Percentiles rank a stretch among this genome's conserved stretches.
Evolutionary conservation across 352 stramenopile species (phyloP).

Genomic region (Globisporangium ultimum): DNA sequence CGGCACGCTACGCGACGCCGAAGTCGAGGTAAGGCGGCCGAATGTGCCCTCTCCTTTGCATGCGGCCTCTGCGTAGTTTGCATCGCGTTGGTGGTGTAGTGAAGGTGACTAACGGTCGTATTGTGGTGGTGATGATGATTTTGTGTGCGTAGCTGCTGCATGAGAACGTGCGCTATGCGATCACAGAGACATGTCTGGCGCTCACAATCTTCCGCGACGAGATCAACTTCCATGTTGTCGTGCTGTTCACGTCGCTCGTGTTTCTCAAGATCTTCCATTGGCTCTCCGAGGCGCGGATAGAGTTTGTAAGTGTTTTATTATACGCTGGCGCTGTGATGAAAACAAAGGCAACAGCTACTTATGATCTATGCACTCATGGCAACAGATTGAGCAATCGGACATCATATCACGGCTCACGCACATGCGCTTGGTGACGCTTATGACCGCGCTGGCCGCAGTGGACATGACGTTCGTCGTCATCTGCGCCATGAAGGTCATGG

Average conservation of each 20-base stretch:
- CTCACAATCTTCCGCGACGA: constrained; percentile 98
- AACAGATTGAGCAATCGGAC: constrained; percentile 88
- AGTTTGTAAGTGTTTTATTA: constrained; percentile 51
- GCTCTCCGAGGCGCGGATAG: constrained; percentile 87
- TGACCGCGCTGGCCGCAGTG: constrained; percentile 80
- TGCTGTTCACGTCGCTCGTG: constrained; percentile 94
- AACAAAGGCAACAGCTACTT: too few relatives aligned
- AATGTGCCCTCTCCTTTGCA: neutral
- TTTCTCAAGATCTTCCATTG: constrained; percentile 95
- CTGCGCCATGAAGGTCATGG: constrained; percentile 75
- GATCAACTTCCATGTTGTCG: constrained; percentile 93
- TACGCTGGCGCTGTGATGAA: too few relatives aligned
- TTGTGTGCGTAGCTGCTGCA: constrained; percentile 78
- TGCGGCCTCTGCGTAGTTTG: too few relatives aligned
- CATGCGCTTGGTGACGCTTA: constrained; percentile 84
- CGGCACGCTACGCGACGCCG: constrained; percentile 68
- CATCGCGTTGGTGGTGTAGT: too few relatives aligned
- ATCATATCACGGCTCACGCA: constrained; percentile 75
- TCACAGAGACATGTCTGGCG: constrained; percentile 99
- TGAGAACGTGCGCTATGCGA: constrained; percentile 96
- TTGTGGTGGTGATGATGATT: neutral
- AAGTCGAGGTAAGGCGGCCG: constrained; percentile 57
- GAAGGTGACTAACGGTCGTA: neutral
- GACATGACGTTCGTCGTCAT: constrained; percentile 90
- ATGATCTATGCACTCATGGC: neutral